Conservation (phyloP, 257 asterid species). For the Salvia hispanica region DNA sequence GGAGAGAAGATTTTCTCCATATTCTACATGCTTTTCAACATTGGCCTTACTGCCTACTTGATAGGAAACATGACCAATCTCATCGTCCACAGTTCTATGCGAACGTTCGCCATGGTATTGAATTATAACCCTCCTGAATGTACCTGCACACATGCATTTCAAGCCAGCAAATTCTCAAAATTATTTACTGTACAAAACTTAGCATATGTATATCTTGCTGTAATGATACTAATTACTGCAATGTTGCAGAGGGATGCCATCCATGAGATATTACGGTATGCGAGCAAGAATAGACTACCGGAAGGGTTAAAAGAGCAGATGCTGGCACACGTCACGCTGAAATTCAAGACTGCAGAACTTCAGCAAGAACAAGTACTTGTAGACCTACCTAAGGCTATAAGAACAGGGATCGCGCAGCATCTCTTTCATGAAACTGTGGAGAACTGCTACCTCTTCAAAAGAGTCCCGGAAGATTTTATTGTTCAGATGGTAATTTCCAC, state of each 20-base stretch:
- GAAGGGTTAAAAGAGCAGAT: conserved; percentile 80
- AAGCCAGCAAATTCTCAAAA: not conserved
- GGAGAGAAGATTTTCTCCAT: conserved; percentile 82
- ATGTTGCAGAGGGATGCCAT: conserved; percentile 76
- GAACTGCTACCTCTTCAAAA: conserved; percentile 76
- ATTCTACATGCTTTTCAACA: conserved; percentile 92
- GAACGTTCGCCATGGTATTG: conserved; percentile 80
- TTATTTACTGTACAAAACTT: not conserved
- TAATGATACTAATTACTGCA: not conserved
- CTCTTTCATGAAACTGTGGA: conserved; percentile 71
- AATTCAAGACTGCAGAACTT: conserved; percentile 86
- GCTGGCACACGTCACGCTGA: conserved; percentile 81
- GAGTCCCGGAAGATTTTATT: conserved; percentile 71
- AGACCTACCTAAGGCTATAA: conserved; percentile 85
- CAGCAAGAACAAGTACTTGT: conserved; percentile 87
- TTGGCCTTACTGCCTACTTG: conserved; percentile 88
- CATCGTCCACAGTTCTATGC: conserved; percentile 69
- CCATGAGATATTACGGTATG: conserved; percentile 66
- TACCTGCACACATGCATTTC: not conserved
- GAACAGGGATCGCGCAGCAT: conserved; percentile 85
- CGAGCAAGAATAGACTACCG: conserved; percentile 86
- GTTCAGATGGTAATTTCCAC: conserved; percentile 69
- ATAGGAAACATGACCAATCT: conserved; percentile 98
- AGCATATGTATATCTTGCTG: not conserved
- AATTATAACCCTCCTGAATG: not conserved